Conservation (phyloP, 2,329 filamentous ascomycete genomes). For the Botrytis galanthina region DNA sequence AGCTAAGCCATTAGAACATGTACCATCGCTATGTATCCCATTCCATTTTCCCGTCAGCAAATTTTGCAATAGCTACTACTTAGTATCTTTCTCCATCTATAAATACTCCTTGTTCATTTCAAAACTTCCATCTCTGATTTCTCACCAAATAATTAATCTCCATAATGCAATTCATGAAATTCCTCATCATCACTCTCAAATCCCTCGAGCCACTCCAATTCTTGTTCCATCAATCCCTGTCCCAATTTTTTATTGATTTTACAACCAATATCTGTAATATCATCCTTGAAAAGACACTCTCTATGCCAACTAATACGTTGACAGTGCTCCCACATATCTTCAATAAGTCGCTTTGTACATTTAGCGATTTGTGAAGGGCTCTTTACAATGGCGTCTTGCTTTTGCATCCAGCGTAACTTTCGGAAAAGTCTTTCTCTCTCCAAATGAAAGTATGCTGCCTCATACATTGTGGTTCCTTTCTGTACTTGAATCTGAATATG, state of each 20-base stretch:
- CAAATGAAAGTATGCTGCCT: not conserved
- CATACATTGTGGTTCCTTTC: conserved; percentile 17
- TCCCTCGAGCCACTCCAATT: not conserved
- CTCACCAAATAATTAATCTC: not conserved
- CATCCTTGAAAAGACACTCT: not conserved
- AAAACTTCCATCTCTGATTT: not conserved
- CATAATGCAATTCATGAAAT: not conserved
- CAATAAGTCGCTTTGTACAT: conserved; percentile 14
- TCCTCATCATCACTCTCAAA: not conserved
- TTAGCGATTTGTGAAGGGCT: conserved; percentile 3
- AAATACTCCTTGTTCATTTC: not conserved
- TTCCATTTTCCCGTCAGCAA: not conserved
- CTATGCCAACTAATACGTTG: not conserved
- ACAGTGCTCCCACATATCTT: conserved; percentile 16
- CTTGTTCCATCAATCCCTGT: not conserved
- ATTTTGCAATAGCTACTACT: not conserved
- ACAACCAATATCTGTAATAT: not conserved
- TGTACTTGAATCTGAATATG: conserved; percentile 1
- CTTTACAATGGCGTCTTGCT: not conserved
- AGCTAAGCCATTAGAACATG: not conserved
- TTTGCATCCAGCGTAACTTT: conserved; percentile 19
- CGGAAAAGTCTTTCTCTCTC: conserved; percentile 7
- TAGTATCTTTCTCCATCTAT: not conserved
- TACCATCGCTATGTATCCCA: not conserved
- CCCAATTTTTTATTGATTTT: conserved; percentile 13